phyloP scores from a whole-genome alignment of 345 rosid species.

The Hypericum perforatum region DNA sequence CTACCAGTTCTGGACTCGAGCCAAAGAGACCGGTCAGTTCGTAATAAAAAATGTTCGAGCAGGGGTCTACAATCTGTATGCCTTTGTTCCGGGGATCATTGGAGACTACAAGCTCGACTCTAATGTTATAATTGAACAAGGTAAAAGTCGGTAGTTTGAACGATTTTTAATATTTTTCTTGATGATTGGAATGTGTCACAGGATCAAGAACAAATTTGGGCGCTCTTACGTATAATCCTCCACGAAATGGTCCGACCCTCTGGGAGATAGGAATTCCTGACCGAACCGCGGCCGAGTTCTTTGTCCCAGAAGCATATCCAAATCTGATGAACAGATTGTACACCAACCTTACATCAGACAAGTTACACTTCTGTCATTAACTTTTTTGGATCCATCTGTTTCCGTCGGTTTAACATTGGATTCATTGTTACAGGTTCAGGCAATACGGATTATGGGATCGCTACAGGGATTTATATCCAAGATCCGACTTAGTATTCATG shows the following conservation, averaged over 20 bases:
- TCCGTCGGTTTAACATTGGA: neutral
- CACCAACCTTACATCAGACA: neutral
- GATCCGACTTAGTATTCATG: conserved; percentile 10
- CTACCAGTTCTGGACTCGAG: conserved; percentile 9
- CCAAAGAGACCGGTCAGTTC: neutral
- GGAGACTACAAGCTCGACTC: neutral
- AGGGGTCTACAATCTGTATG: conserved; percentile 3
- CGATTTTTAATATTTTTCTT: neutral
- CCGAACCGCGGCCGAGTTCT: conserved; percentile 3
- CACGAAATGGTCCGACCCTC: conserved; percentile 5
- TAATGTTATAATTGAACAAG: neutral
- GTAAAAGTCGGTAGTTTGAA: neutral
- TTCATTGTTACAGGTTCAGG: conserved; percentile 10
- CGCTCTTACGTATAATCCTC: neutral
- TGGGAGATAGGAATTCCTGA: conserved; percentile 11
- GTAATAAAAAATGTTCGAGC: neutral
- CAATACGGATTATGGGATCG: conserved; percentile 24
- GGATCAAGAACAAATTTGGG: conserved; percentile 2
- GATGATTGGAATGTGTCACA: neutral
- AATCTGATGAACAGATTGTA: neutral
- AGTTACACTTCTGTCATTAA: neutral
- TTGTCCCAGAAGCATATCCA: neutral
- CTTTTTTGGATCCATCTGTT: neutral
- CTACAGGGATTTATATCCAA: conserved; percentile 17
- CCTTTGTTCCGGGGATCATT: conserved; percentile 2